Evolutionary conservation across 1,284 basidiomycete species (phyloP).

Genomic region (Ceratobasidium sp.): DNA sequence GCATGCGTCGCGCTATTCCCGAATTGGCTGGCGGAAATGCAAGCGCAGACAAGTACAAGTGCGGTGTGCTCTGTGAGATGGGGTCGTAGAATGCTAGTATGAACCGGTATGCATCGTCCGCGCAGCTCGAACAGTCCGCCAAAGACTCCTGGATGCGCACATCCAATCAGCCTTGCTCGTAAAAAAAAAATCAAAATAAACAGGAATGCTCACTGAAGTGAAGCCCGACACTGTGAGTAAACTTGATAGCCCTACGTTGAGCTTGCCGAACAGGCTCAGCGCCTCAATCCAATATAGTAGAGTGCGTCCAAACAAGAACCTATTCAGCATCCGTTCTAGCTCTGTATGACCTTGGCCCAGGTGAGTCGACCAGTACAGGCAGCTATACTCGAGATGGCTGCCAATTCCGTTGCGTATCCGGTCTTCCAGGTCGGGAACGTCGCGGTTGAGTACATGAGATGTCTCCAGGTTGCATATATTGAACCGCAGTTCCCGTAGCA

Average conservation of each 20-base stretch:
- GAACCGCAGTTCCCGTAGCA: constrained; percentile 31
- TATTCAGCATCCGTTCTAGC: neutral
- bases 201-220: neutral
- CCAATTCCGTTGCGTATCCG: neutral
- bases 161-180: neutral
- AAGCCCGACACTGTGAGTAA: neutral
- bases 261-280: constrained; percentile 24
- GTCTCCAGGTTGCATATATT: constrained; percentile 44
- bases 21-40: constrained; percentile 2
- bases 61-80: neutral
- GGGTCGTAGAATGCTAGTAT: constrained; percentile 1
- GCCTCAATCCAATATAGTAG: constrained; percentile 44
- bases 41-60: constrained; percentile 21
- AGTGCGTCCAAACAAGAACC: neutral
- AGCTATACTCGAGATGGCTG: constrained; percentile 11
- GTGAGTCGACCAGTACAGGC: constrained; percentile 34
- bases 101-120: constrained; percentile 5
- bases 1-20: neutral
- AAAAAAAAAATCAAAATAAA: neutral
- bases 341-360: neutral
- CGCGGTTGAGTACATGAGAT: constrained; percentile 30
- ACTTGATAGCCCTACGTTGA: constrained; percentile 3
- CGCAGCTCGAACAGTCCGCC: neutral
- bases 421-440: neutral
- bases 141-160: neutral